Evolutionary conservation across 805 yeast species (phyloP).

Genomic region (Teunomyces cretensis): DNA sequence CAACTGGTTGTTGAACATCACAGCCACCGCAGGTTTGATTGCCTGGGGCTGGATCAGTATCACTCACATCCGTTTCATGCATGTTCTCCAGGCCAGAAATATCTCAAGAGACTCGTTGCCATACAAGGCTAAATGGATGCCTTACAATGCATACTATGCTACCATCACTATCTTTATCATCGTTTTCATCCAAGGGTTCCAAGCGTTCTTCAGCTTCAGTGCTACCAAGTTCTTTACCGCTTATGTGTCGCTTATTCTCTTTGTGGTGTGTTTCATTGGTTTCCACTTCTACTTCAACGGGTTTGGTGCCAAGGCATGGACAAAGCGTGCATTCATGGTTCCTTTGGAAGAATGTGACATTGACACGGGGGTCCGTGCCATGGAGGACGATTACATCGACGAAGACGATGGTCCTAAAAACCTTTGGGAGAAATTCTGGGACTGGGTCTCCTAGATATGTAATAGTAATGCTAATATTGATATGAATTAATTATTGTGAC

Average conservation of each 20-base stretch:
- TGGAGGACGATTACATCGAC: conserved; percentile 61
- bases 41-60: conserved; percentile 68
- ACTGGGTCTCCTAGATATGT: conserved; percentile 17
- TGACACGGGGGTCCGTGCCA: conserved; percentile 63
- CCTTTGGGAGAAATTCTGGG: conserved; percentile 59
- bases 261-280: conserved; percentile 52
- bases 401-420: conserved; percentile 49
- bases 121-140: conserved; percentile 71
- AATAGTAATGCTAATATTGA: not conserved
- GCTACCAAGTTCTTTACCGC: conserved; percentile 65
- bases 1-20: conserved; percentile 70
- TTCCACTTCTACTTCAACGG: conserved; percentile 55
- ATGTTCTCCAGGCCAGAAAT: conserved; percentile 58
- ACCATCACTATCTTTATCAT: conserved; percentile 52
- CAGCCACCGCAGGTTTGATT: conserved; percentile 76
- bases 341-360: conserved; percentile 65
- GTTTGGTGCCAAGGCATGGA: conserved; percentile 24
- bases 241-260: conserved; percentile 66
- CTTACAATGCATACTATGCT: conserved; percentile 65
- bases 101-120: conserved; percentile 70
- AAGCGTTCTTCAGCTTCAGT: conserved; percentile 55
- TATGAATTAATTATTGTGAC: not conserved
- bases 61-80: conserved; percentile 70
- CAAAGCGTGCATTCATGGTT: conserved; percentile 40
- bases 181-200: conserved; percentile 70